A percentile compares a stretch with the other conserved stretches of the same genome.
These are phyloP conservation scores for Fraxinus platypoda DNA, from an alignment of 305 asterid genomes.

Conservation along the genomic window DNA sequence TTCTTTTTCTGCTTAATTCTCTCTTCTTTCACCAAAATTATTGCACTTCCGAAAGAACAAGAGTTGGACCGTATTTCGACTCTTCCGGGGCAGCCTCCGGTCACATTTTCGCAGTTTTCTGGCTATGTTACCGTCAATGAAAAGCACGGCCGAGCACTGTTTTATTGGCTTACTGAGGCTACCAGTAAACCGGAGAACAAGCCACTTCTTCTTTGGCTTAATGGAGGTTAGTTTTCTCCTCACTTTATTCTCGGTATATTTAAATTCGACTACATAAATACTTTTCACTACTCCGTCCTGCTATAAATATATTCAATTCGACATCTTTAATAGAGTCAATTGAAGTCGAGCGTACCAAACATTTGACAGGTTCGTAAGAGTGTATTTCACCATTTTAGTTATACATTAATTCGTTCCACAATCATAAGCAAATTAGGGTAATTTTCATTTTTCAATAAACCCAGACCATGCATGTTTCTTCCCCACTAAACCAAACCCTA, in stretches of 20 bases:
- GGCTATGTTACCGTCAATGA: slow-evolving; percentile 44
- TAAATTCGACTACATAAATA: too few relatives aligned
- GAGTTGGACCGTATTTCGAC: slow-evolving; percentile 32
- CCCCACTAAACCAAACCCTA: neutral
- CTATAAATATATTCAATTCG: too few relatives aligned
- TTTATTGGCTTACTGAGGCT: slow-evolving; percentile 49
- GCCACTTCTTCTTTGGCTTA: slow-evolving; percentile 53
- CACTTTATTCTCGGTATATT: too few relatives aligned
- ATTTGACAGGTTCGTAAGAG: too few relatives aligned
- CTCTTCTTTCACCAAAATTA: neutral
- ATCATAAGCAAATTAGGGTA: too few relatives aligned
- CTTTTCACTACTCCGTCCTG: too few relatives aligned
- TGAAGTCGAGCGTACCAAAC: too few relatives aligned
- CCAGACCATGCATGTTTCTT: neutral
- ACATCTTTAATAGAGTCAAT: too few relatives aligned
- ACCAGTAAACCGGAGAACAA: slow-evolving; percentile 24
- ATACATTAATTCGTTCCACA: too few relatives aligned
- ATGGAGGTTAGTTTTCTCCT: slow-evolving; percentile 39
- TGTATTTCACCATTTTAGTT: too few relatives aligned
- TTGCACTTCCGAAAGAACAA: slow-evolving; percentile 27
- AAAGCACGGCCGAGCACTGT: slow-evolving; percentile 42
- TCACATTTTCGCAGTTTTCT: slow-evolving; percentile 42
- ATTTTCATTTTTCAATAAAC: too few relatives aligned
- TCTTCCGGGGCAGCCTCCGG: slow-evolving; percentile 51
- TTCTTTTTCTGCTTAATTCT: neutral